Conservation (phyloP, 768 basidiomycete genomes). For the Serendipita sp. region DNA sequence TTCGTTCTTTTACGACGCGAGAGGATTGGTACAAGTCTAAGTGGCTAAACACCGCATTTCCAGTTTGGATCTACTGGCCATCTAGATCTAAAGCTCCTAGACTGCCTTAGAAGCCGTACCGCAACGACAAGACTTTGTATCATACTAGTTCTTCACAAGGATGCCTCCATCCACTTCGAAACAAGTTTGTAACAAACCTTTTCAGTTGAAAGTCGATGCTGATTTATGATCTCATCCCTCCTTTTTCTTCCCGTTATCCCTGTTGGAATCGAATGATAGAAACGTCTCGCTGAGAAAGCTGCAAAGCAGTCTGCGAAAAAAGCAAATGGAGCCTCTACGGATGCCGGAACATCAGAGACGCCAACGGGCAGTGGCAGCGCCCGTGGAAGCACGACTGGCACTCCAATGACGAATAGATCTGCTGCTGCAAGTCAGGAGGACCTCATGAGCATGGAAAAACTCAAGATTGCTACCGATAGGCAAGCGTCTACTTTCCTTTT, state of each 20-base stretch:
- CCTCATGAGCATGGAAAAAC: slow-evolving; percentile 71
- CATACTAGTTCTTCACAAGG: not conserved
- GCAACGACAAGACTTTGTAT: not conserved
- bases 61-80: too few relatives aligned
- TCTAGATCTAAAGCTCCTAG: too few relatives aligned
- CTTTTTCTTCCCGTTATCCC: not conserved
- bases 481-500: slow-evolving; percentile 22
- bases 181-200: slow-evolving; percentile 7
- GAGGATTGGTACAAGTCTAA: too few relatives aligned
- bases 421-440: slow-evolving; percentile 72
- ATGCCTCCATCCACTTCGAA: slow-evolving; percentile 74
- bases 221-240: too few relatives aligned
- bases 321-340: slow-evolving; percentile 24
- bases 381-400: slow-evolving; percentile 41
- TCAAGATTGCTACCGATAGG: slow-evolving; percentile 83
- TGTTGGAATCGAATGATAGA: slow-evolving; percentile 39
- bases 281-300: slow-evolving; percentile 88
- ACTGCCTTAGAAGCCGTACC: too few relatives aligned
- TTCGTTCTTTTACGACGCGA: too few relatives aligned
- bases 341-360: slow-evolving; percentile 30
- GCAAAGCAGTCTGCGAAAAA: slow-evolving; percentile 55
- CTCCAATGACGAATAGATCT: slow-evolving; percentile 70
- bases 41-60: too few relatives aligned
- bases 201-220: too few relatives aligned
- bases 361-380: slow-evolving; percentile 50